Evolutionary conservation across 805 yeast species (phyloP).

Genomic region (Yamadazyma endophytica): DNA sequence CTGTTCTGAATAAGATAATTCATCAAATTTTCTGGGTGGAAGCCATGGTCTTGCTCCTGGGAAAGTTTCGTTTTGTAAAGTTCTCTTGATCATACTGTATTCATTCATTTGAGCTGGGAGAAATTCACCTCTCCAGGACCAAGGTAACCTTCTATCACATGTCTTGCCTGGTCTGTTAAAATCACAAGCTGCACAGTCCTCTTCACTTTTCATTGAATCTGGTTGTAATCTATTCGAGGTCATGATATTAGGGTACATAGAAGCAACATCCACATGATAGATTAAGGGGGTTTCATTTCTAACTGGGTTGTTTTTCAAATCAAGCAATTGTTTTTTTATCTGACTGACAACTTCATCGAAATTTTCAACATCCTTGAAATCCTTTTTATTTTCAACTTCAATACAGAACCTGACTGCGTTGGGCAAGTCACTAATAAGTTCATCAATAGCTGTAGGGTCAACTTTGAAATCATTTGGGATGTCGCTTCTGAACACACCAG

Average conservation of each 20-base stretch:
- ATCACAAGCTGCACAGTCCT: conserved; percentile 96
- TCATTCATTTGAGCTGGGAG: conserved; percentile 90
- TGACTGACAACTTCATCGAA: conserved; percentile 67
- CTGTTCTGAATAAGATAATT: conserved; percentile 73
- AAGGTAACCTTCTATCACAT: conserved; percentile 86
- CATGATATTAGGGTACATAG: conserved; percentile 99
- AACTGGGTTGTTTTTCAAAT: conserved; percentile 55
- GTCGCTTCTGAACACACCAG: conserved; percentile 95
- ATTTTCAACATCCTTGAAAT: conserved; percentile 73
- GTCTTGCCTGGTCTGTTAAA: conserved; percentile 92
- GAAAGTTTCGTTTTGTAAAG: conserved; percentile 73
- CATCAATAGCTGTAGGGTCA: conserved; percentile 80
- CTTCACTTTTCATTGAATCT: conserved; percentile 92
- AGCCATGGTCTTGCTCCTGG: conserved; percentile 56
- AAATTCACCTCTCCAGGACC: conserved; percentile 99
- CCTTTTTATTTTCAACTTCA: conserved; percentile 72
- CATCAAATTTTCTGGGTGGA: conserved; percentile 66
- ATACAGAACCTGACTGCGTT: conserved; percentile 78
- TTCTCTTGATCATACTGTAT: conserved; percentile 82
- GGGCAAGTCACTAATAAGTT: conserved; percentile 66
- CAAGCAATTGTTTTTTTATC: conserved; percentile 53
- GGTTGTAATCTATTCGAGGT: conserved; percentile 96
- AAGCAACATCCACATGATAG: conserved; percentile 97
- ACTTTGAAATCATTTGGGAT: conserved; percentile 69
- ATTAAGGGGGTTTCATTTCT: conserved; percentile 80